Evolutionary conservation across 176 grass and related monocot species (phyloP).

Genomic region (Hordeum marinum): DNA sequence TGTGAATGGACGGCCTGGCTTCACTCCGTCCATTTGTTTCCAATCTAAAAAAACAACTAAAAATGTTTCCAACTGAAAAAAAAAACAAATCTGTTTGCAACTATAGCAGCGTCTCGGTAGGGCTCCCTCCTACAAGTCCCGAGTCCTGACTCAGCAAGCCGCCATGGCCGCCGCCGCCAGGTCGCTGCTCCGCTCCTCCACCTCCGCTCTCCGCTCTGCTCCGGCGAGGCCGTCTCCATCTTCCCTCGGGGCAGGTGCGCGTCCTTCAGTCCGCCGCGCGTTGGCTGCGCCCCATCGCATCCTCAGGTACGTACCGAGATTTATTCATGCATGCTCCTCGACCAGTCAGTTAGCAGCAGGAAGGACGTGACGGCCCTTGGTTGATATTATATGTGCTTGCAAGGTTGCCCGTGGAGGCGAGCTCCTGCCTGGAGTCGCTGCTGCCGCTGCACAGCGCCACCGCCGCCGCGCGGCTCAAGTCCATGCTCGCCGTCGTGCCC

Average conservation of each 20-base stretch:
- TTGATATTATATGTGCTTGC: background rate
- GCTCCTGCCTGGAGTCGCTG: conserved; percentile 67
- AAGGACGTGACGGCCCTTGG: background rate
- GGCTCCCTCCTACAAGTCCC: too few relatives aligned
- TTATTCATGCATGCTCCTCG: background rate
- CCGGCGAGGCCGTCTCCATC: conserved; percentile 24
- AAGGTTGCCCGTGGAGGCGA: conserved; percentile 56
- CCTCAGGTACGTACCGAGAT: conserved; percentile 46
- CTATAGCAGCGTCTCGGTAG: too few relatives aligned
- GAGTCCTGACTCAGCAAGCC: background rate
- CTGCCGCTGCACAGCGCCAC: conserved; percentile 69
- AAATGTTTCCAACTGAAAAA: too few relatives aligned
- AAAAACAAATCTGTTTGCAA: too few relatives aligned
- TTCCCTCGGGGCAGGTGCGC: background rate
- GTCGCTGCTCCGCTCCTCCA: too few relatives aligned
- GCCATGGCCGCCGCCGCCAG: conserved; percentile 43
- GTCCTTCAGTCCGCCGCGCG: conserved; percentile 16
- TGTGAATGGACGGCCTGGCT: too few relatives aligned
- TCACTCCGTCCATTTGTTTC: too few relatives aligned
- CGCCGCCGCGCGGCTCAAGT: conserved; percentile 58
- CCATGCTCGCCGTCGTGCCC: conserved; percentile 50
- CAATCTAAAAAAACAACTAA: too few relatives aligned
- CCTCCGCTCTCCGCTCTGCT: conserved; percentile 48
- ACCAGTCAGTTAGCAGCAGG: background rate
- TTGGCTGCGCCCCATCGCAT: conserved; percentile 41